These are phyloP conservation scores for Phaseolus coccineus DNA, from an alignment of 331 rosid genomes.

Conservation along the genomic window DNA sequence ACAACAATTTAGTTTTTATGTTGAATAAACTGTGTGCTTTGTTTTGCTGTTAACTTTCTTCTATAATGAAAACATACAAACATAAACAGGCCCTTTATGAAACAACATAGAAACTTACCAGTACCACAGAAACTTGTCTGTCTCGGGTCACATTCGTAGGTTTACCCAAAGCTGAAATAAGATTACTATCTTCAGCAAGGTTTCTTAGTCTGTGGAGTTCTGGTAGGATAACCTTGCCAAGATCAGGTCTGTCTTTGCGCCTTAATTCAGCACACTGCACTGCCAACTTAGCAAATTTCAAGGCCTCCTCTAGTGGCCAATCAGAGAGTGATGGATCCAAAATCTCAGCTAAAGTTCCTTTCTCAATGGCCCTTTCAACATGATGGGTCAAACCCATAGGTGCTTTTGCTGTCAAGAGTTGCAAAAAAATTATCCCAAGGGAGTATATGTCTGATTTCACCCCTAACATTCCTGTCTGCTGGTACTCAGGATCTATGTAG, in stretches of 20 bases:
- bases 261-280: slow-evolving; percentile 84
- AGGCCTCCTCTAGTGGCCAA: slow-evolving; percentile 81
- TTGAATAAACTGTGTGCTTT: no score
- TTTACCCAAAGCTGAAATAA: neutral
- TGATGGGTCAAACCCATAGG: slow-evolving; percentile 94
- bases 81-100: neutral
- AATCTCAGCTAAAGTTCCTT: slow-evolving; percentile 63
- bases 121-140: slow-evolving; percentile 62
- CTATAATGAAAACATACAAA: no score
- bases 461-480: slow-evolving; percentile 95
- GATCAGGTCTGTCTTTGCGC: slow-evolving; percentile 89
- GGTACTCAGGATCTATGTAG: slow-evolving; percentile 97
- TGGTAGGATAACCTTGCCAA: slow-evolving; percentile 68
- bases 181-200: slow-evolving; percentile 58
- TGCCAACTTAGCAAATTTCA: slow-evolving; percentile 67
- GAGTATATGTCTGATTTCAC: slow-evolving; percentile 93
- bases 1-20: no score
- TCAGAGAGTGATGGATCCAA: slow-evolving; percentile 78
- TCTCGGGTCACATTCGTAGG: slow-evolving; percentile 12
- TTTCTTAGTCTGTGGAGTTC: slow-evolving; percentile 67
- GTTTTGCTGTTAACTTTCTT: neutral
- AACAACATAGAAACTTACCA: slow-evolving; percentile 56
- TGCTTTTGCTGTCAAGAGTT: slow-evolving; percentile 75
- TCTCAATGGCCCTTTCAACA: slow-evolving; percentile 70
- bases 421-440: slow-evolving; percentile 85